Evolutionary conservation across 2,329 filamentous ascomycete species (phyloP).

Genomic region (Alternaria viburni): DNA sequence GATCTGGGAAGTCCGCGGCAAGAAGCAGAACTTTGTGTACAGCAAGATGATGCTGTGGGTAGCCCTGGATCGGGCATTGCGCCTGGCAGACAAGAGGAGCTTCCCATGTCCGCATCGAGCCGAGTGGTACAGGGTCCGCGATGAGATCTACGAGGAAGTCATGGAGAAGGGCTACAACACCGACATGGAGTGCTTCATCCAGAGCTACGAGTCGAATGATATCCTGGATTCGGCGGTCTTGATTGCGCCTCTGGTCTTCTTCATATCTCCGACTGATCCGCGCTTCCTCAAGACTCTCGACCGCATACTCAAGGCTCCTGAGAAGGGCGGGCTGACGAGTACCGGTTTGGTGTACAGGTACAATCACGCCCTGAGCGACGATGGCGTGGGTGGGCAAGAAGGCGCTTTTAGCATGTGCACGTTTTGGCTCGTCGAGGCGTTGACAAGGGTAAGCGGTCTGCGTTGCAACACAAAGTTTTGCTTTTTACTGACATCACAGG

Average conservation of each 20-base stretch:
- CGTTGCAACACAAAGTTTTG: neutral
- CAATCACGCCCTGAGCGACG: constrained; percentile 70
- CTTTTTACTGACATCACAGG: constrained; percentile 23
- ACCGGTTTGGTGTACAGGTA: constrained; percentile 79
- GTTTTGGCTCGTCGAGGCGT: constrained; percentile 81
- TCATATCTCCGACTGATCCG: constrained; percentile 78
- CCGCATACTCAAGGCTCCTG: constrained; percentile 72
- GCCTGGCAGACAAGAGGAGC: constrained; percentile 75
- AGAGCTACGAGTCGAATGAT: constrained; percentile 75
- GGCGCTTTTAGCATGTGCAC: constrained; percentile 83
- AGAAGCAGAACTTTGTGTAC: constrained; percentile 79
- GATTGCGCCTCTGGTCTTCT: constrained; percentile 80
- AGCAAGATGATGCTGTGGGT: constrained; percentile 88
- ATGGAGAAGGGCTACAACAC: constrained; percentile 81
- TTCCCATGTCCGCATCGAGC: constrained; percentile 74
- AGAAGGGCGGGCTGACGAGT: constrained; percentile 76
- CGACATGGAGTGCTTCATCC: constrained; percentile 72
- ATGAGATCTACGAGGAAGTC: constrained; percentile 74
- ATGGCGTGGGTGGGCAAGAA: constrained; percentile 75
- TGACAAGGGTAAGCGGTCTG: constrained; percentile 67
- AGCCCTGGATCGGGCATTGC: constrained; percentile 75
- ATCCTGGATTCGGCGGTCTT: constrained; percentile 76
- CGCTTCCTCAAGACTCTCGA: constrained; percentile 76
- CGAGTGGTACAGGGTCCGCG: constrained; percentile 70
- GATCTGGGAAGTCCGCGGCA: constrained; percentile 80